A percentile compares a stretch with the other conserved stretches of the same genome.
phyloP scores from a whole-genome alignment of 176 grass and related monocot species.

The Areca catechu region DNA sequence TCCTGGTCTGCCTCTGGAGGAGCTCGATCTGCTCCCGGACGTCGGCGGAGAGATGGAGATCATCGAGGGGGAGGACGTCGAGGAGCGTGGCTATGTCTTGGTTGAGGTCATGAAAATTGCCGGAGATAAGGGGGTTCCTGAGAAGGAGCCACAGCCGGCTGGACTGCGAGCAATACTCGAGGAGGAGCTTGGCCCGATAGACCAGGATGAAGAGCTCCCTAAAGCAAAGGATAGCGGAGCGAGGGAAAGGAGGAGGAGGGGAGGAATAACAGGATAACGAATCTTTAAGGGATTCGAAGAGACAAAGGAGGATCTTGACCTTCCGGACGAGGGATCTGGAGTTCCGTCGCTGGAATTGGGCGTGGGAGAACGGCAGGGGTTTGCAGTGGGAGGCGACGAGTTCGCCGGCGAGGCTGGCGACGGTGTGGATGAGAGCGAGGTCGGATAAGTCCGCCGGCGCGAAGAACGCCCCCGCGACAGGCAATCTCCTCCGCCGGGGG shows the following conservation, averaged over 20 bases:
- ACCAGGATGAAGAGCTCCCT: conserved; percentile 93
- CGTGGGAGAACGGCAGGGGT: conserved; percentile 5
- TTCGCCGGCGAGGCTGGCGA: conserved; percentile 29
- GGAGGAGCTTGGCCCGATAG: conserved; percentile 71
- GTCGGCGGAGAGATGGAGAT: conserved; percentile 47
- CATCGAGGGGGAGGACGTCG: conserved; percentile 57
- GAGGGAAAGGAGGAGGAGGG: conserved; percentile 12
- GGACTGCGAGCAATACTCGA: conserved; percentile 61
- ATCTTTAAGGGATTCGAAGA: conserved; percentile 33
- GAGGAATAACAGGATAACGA: conserved; percentile 13
- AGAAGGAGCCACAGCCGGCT: conserved; percentile 64
- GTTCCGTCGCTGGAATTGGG: conserved; percentile 38
- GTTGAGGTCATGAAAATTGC: conserved; percentile 71
- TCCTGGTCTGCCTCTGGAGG: conserved; percentile 31
- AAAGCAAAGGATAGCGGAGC: conserved; percentile 64
- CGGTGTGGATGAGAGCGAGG: conserved; percentile 41
- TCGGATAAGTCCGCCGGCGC: conserved; percentile 37
- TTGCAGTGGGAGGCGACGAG: background rate
- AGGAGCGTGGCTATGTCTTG: conserved; percentile 73
- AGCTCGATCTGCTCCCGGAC: conserved; percentile 43
- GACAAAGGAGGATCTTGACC: conserved; percentile 34
- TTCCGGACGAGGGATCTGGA: conserved; percentile 24
- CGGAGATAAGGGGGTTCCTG: conserved; percentile 35
- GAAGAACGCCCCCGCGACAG: conserved; percentile 66
- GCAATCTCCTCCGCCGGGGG: conserved; percentile 30